Evolutionary conservation across 2,329 filamentous ascomycete species (phyloP).

Genomic region (Phialocephala subalpina): DNA sequence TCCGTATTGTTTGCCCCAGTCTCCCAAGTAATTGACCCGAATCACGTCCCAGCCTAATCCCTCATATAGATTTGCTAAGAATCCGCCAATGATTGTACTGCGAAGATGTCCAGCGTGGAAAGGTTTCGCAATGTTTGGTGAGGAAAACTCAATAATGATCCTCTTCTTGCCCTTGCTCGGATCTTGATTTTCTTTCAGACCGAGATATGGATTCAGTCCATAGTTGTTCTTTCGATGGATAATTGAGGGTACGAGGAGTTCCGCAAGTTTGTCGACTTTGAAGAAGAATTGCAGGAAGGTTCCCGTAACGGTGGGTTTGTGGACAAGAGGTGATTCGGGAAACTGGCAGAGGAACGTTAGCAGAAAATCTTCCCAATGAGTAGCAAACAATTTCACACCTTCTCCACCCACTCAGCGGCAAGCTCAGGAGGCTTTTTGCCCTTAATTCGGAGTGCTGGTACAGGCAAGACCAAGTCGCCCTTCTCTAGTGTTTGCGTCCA

Average conservation of each 20-base stretch:
- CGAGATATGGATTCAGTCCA: slow-evolving; percentile 68
- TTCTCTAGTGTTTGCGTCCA: slow-evolving; percentile 84
- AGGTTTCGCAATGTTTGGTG: slow-evolving; percentile 86
- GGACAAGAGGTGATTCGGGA: slow-evolving; percentile 74
- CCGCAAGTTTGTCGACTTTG: slow-evolving; percentile 71
- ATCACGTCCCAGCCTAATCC: slow-evolving; percentile 74
- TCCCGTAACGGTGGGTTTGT: slow-evolving; percentile 71
- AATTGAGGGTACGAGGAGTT: slow-evolving; percentile 74
- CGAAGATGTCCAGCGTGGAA: slow-evolving; percentile 79
- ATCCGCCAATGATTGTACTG: slow-evolving; percentile 80
- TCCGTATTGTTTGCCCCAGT: slow-evolving; percentile 79
- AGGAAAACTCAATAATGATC: slow-evolving; percentile 82
- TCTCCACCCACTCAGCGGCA: slow-evolving; percentile 66
- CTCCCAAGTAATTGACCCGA: slow-evolving; percentile 78
- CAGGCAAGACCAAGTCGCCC: slow-evolving; percentile 81
- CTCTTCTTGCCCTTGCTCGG: slow-evolving; percentile 55
- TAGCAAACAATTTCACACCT: slow-evolving; percentile 52
- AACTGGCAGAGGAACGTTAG: slow-evolving; percentile 57
- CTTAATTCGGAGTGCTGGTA: slow-evolving; percentile 82
- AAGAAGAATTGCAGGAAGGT: slow-evolving; percentile 84
- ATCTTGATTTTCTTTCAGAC: slow-evolving; percentile 68
- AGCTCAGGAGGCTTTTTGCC: slow-evolving; percentile 71
- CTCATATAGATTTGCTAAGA: slow-evolving; percentile 74
- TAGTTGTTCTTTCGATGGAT: slow-evolving; percentile 67
- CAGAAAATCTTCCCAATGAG: background rate